Conservation (phyloP, 2,329 filamentous ascomycete species). For the Trichoderma pleuroti region DNA sequence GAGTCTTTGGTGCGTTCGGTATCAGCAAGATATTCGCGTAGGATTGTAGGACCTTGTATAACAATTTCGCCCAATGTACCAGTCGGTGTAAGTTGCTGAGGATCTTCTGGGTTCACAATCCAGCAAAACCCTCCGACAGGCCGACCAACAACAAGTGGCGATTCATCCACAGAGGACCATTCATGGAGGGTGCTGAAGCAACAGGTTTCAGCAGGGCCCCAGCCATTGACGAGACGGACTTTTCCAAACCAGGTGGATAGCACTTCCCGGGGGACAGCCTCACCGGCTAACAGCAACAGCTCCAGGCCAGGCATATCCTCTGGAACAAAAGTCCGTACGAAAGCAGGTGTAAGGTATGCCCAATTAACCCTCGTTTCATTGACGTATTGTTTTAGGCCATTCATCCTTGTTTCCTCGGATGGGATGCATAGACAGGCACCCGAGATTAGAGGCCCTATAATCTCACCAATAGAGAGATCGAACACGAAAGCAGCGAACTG, state of each 20-base stretch:
- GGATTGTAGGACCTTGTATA: constrained; percentile 43
- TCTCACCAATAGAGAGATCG: constrained; percentile 20
- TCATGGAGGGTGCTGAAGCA: constrained; percentile 23
- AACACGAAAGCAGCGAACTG: constrained; percentile 21
- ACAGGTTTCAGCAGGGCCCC: constrained; percentile 41
- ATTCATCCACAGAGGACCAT: neutral
- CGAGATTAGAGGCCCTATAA: constrained; percentile 9
- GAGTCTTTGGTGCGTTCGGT: constrained; percentile 37
- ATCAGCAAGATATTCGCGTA: constrained; percentile 46
- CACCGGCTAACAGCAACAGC: constrained; percentile 13
- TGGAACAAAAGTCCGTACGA: neutral
- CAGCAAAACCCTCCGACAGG: constrained; percentile 20
- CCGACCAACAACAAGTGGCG: constrained; percentile 11
- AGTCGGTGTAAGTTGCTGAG: constrained; percentile 22
- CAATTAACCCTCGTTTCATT: neutral
- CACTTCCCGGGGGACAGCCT: neutral
- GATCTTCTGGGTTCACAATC: constrained; percentile 24
- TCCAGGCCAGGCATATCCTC: neutral
- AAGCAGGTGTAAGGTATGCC: constrained; percentile 11
- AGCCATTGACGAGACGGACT: constrained; percentile 38
- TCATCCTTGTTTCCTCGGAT: constrained; percentile 11
- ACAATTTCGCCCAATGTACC: constrained; percentile 32
- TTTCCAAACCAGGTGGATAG: constrained; percentile 20
- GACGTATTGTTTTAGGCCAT: constrained; percentile 15
- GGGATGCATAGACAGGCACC: constrained; percentile 25